Evolutionary conservation across 176 grass and related monocot species (phyloP), one percentile per base, ranked within the genome.

Genomic region (Saccharum spontaneum): DNA sequence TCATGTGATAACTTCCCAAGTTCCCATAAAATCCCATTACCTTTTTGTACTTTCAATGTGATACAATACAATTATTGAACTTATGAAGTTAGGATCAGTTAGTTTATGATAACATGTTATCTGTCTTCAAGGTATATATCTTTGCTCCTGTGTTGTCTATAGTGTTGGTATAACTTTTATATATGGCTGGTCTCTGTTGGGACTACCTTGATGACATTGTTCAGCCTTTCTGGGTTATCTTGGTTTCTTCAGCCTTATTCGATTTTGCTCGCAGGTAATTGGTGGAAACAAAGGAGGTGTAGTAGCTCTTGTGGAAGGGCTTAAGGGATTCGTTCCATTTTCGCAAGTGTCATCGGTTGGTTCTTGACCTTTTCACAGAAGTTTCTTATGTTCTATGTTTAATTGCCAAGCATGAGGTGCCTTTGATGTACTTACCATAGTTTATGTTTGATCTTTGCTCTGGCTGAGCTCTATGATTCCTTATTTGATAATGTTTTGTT

Each of bases 231-330:
- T 49, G 20, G 67, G 55, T 22, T 6, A 75, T 73, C 36, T 38
- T 81, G 52, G 41, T 80, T 54, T 71, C 4, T 73, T 40, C 10
- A 84, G 44, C 6, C 73, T 77, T 68, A 67, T 78, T 85, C 8
- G 62, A 75, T 85, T 23, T 86, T 89, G 24, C 65, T 80, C 59
- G 36, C 90, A 99, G 97, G 91, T 99, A 62, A 84, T 94, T 65
- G 85, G 84, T 73, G 97, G 91, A 89, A 99, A 99, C 84, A 89
- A 94, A 86, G 97, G 97, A 55, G 97, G 97, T 88, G 91, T 89
- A 61, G 84, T 92, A 69, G 93, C 86, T 76, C 89, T 94, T 22
- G 84, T 99, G 43, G 97, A 94, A 80, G 97, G 91, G 46, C 91
- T 96, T 61, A 91, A 89, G 66, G 93, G 82, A 79, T 99, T 99